These are phyloP conservation scores for Pseudonitzschia multiseries DNA, from an alignment of 108 stramenopile genomes.

Conservation along the genomic window DNA sequence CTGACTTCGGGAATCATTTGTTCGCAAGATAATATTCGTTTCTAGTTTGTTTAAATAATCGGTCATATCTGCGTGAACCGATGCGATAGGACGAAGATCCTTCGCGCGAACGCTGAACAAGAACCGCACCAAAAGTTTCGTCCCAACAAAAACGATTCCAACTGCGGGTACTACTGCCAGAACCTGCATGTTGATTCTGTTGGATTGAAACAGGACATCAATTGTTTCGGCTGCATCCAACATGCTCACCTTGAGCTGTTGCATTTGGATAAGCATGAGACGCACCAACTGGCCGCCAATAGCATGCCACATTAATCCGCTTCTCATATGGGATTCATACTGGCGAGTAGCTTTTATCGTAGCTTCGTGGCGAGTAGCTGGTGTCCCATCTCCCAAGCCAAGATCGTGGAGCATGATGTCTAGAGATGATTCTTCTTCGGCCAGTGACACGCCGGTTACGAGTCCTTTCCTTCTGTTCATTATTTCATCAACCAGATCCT, in stretches of 20 bases:
- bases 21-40: conserved; percentile 43
- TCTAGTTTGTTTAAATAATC: conserved; percentile 66
- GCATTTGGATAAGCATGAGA: conserved; percentile 78
- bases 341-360: conserved; percentile 53
- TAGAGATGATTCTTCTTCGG: conserved; percentile 63
- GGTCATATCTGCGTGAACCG: conserved; percentile 78
- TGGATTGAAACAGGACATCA: conserved; percentile 69
- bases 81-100: conserved; percentile 61
- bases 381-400: conserved; percentile 76
- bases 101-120: conserved; percentile 66
- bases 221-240: conserved; percentile 73
- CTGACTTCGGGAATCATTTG: background rate
- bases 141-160: conserved; percentile 57
- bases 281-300: conserved; percentile 57
- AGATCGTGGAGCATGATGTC: conserved; percentile 81
- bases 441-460: conserved; percentile 52
- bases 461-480: conserved; percentile 48
- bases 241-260: conserved; percentile 80
- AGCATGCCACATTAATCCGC: conserved; percentile 59
- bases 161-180: conserved; percentile 75
- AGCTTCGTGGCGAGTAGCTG: conserved; percentile 47
- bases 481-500: conserved; percentile 62
- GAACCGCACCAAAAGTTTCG: conserved; percentile 53
- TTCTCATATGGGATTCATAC: conserved; percentile 64
- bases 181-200: conserved; percentile 74